Evolutionary conservation across 2,329 filamentous ascomycete species (phyloP).

Genomic region (Biscogniauxia sp.): DNA sequence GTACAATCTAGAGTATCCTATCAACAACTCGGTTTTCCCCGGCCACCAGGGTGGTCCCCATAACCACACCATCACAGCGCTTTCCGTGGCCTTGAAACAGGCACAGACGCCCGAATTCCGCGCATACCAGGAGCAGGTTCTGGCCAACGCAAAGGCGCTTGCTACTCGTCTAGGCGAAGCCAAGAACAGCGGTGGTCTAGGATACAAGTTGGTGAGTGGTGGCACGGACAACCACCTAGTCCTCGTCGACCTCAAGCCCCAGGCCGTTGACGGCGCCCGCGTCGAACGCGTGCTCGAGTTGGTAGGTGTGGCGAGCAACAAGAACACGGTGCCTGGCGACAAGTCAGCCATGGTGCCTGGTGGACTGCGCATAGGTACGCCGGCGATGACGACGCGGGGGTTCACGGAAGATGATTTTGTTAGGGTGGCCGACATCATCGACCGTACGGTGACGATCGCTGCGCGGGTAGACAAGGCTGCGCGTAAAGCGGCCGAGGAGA

Average conservation of each 20-base stretch:
- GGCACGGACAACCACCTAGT: conserved; percentile 98
- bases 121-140: conserved; percentile 85
- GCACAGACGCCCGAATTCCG: conserved; percentile 87
- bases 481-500: conserved; percentile 65
- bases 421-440: conserved; percentile 80
- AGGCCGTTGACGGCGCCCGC: conserved; percentile 81
- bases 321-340: conserved; percentile 97
- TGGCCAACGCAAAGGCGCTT: conserved; percentile 87
- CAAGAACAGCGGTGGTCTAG: conserved; percentile 74
- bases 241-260: conserved; percentile 84
- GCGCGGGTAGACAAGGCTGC: conserved; percentile 72
- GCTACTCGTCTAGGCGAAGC: conserved; percentile 63
- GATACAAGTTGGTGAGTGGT: conserved; percentile 86
- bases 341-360: conserved; percentile 90
- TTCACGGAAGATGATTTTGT: conserved; percentile 86
- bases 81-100: conserved; percentile 93
- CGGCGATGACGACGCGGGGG: conserved; percentile 97
- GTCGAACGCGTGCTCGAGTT: conserved; percentile 89
- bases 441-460: conserved; percentile 77
- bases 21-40: conserved; percentile 96
- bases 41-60: conserved; percentile 97
- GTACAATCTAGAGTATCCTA: conserved; percentile 89
- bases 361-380: conserved; percentile 89
- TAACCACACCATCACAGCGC: conserved; percentile 97
- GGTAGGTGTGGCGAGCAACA: conserved; percentile 96